Evolutionary conservation across 2,329 filamentous ascomycete species (phyloP).

Genomic region (Beauveria bassiana): DNA sequence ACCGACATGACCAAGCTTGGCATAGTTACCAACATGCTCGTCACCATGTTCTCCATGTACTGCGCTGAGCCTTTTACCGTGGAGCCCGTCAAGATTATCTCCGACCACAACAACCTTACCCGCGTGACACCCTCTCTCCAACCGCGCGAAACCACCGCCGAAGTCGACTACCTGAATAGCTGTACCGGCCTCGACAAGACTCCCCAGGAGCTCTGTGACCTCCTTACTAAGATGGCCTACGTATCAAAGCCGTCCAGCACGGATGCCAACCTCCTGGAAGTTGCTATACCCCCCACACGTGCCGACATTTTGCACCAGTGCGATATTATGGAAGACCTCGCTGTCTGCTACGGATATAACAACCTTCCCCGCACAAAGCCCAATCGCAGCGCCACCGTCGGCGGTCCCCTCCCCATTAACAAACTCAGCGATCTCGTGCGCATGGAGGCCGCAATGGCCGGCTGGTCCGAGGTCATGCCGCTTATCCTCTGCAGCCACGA

Average conservation of each 20-base stretch:
- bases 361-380: slow-evolving; percentile 82
- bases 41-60: slow-evolving; percentile 95
- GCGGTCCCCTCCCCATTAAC: slow-evolving; percentile 82
- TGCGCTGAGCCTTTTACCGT: slow-evolving; percentile 83
- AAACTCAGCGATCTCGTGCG: slow-evolving; percentile 91
- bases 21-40: slow-evolving; percentile 90
- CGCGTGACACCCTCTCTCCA: slow-evolving; percentile 73
- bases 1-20: slow-evolving; percentile 95
- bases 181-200: slow-evolving; percentile 78
- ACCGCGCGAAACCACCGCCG: slow-evolving; percentile 70
- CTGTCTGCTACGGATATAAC: slow-evolving; percentile 97
- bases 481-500: slow-evolving; percentile 95
- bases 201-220: slow-evolving; percentile 65
- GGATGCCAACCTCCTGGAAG: slow-evolving; percentile 64
- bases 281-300: slow-evolving; percentile 78
- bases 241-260: slow-evolving; percentile 66
- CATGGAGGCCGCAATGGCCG: slow-evolving; percentile 81
- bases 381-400: slow-evolving; percentile 78
- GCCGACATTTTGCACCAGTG: slow-evolving; percentile 94
- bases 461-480: slow-evolving; percentile 94
- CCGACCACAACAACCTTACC: slow-evolving; percentile 79
- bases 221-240: slow-evolving; percentile 85
- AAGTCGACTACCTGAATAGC: slow-evolving; percentile 88
- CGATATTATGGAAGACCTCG: slow-evolving; percentile 97
- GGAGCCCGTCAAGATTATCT: slow-evolving; percentile 87